Base-by-base conservation (phyloP, 495 filamentous ascomycete genomes). In the Aspergillus leporis region DNA sequence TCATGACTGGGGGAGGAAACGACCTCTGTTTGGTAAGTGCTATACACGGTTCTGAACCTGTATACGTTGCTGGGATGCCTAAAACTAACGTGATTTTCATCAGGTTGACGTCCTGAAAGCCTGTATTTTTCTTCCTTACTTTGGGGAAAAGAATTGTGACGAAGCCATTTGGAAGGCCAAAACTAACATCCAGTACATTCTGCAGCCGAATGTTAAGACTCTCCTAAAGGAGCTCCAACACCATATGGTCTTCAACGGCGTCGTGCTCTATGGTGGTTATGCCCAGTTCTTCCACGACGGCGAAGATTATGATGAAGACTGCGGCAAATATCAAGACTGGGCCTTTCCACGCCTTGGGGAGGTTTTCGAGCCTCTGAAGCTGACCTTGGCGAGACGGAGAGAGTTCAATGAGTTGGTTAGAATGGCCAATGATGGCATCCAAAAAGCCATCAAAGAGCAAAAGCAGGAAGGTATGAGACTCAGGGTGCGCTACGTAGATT, bases 1-100 rank as follows among this genome's bases (percentile, higher is more conserved):
- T 72, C 5, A 43, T 74, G 61, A 70, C 67, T 1, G 71, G 65
- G 0, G 69, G 69, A 23, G 71, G 69, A 28, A 74, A 74, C 46
- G 71, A 74, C 45, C 61, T 74, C 3, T 74, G 71, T 31, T 41
- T 72, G 54, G 67, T 66, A 32, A 49, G 61, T 30, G 22, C 19
- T 7, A 14, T 16, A 14, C 8, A 9, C 8, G 3, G 3, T 10
- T 10, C 13, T 10, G 13, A 8, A 4, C 1, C 32, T 9, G 4
- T 3, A 36, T 9, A 14, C 8, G 32, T 36, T 36, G 13, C 32
- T 4, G 3, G 13, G n/a, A 14, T n/a, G 38, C 2, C 12, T 5
- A 13, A 53, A 43, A 21, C 50, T 55, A 31, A 52, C 22, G 41
- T n/a, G n/a, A 55, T 14, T 7, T 9, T 47, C 1, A n/a, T 7